These are phyloP conservation scores for Flaveria ramosissima DNA, from an alignment of 129 eudicot genomes.

Conservation along the genomic window DNA sequence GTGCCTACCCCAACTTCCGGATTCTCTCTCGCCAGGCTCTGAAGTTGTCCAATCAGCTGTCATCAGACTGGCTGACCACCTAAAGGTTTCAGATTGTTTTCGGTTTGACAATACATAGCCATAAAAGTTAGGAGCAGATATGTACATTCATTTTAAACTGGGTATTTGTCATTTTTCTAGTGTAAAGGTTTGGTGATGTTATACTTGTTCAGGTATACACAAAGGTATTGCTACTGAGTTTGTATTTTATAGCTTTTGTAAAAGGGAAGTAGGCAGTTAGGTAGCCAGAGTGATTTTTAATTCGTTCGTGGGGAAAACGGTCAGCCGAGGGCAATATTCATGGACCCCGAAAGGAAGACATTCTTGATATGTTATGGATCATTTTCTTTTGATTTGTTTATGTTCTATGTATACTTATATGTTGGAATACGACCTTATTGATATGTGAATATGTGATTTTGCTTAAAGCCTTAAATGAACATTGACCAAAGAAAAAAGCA, in stretches of 20 bases:
- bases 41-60: conserved; percentile 65
- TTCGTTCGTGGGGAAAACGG: neutral
- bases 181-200: conserved; percentile 37
- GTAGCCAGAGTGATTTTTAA: conserved; percentile 17
- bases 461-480: neutral
- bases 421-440: conserved; percentile 13
- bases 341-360: neutral
- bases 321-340: too few species aligned
- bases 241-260: conserved; percentile 33
- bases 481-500: too few species aligned
- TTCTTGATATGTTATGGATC: neutral
- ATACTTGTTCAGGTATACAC: conserved; percentile 21
- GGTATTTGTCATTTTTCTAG: neutral
- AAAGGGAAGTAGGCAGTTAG: conserved; percentile 24
- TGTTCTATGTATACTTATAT: neutral
- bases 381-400: neutral
- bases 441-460: neutral
- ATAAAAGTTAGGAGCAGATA: conserved; percentile 26
- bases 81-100: conserved; percentile 65
- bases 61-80: conserved; percentile 62
- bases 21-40: conserved; percentile 60
- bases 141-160: conserved; percentile 31
- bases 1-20: conserved; percentile 78
- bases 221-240: conserved; percentile 20
- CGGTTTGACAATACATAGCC: conserved; percentile 40